phyloP scores from a whole-genome alignment of 2,329 filamentous ascomycete species.

The Fulvia fulva region DNA sequence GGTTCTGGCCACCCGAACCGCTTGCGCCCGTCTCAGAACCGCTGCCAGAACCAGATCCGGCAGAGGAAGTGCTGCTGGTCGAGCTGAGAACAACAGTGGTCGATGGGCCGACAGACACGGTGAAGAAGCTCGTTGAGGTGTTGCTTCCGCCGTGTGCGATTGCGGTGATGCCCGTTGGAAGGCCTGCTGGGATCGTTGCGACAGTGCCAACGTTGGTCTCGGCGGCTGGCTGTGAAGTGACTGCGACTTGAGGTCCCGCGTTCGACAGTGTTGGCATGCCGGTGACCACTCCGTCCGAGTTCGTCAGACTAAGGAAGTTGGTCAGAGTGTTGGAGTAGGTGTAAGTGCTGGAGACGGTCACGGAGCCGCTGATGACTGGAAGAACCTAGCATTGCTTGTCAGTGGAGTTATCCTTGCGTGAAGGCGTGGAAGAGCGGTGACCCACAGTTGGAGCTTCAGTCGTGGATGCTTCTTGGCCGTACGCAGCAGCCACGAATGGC shows the following conservation, averaged over 20 bases:
- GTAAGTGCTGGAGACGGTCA: slow-evolving; percentile 22
- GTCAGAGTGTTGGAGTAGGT: slow-evolving; percentile 43
- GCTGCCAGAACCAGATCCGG: background rate
- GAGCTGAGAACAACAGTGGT: slow-evolving; percentile 28
- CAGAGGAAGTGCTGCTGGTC: slow-evolving; percentile 12
- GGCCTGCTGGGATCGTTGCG: slow-evolving; percentile 42
- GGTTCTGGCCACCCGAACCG: slow-evolving; percentile 2
- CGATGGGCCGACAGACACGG: slow-evolving; percentile 31
- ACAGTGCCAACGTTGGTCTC: slow-evolving; percentile 27
- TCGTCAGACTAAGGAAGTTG: slow-evolving; percentile 45
- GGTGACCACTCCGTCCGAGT: slow-evolving; percentile 49
- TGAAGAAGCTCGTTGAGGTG: slow-evolving; percentile 31
- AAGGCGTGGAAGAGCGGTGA: background rate
- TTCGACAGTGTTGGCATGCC: slow-evolving; percentile 44
- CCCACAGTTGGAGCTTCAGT: slow-evolving; percentile 11
- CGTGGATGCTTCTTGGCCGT: slow-evolving; percentile 33
- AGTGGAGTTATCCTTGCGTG: slow-evolving; percentile 3
- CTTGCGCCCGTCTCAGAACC: slow-evolving; percentile 5
- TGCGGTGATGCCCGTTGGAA: slow-evolving; percentile 33
- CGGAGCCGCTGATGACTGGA: slow-evolving; percentile 11
- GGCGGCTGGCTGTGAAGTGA: background rate
- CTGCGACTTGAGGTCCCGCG: slow-evolving; percentile 23
- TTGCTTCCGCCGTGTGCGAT: slow-evolving; percentile 25
- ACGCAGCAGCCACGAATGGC: slow-evolving; percentile 42
- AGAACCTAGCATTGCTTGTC: slow-evolving; percentile 10